Evolutionary conservation across 2,329 filamentous ascomycete species (phyloP).

Genomic region (Leptodontidium sp.): DNA sequence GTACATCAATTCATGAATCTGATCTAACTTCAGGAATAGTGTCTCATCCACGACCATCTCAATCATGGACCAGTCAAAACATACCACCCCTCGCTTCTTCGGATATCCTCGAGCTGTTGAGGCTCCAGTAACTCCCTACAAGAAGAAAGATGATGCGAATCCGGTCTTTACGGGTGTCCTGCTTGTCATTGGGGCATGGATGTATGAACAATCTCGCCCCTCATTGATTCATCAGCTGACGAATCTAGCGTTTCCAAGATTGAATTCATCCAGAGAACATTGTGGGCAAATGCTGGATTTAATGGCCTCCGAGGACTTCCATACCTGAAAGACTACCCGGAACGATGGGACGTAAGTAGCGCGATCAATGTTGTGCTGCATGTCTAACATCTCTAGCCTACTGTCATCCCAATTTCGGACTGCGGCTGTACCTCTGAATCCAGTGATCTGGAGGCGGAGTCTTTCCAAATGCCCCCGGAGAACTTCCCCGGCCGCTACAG

Average conservation of each 20-base stretch:
- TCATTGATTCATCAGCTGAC: conserved; percentile 13
- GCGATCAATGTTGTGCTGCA: background rate
- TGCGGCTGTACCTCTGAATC: conserved; percentile 26
- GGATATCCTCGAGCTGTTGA: conserved; percentile 43
- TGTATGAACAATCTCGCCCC: conserved; percentile 57
- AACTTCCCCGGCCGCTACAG: conserved; percentile 64
- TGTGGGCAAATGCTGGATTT: conserved; percentile 76
- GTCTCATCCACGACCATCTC: background rate
- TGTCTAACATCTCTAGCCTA: conserved; percentile 53
- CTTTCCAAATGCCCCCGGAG: conserved; percentile 52
- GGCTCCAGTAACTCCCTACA: conserved; percentile 51
- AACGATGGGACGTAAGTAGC: conserved; percentile 57
- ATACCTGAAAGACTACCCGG: conserved; percentile 54
- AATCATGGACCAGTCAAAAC: conserved; percentile 25
- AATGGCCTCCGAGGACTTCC: conserved; percentile 56
- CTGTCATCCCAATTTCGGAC: conserved; percentile 59
- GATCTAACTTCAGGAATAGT: too few relatives aligned
- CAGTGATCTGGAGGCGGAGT: conserved; percentile 51
- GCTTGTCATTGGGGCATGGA: conserved; percentile 66
- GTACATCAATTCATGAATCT: background rate
- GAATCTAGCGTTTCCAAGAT: conserved; percentile 63
- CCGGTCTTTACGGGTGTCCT: conserved; percentile 73
- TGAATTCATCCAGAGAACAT: conserved; percentile 65
- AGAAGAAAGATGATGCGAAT: conserved; percentile 65
- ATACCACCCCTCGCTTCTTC: conserved; percentile 34